Conservation (phyloP, 2,329 filamentous ascomycete species). For the Exophiala sideris region DNA sequence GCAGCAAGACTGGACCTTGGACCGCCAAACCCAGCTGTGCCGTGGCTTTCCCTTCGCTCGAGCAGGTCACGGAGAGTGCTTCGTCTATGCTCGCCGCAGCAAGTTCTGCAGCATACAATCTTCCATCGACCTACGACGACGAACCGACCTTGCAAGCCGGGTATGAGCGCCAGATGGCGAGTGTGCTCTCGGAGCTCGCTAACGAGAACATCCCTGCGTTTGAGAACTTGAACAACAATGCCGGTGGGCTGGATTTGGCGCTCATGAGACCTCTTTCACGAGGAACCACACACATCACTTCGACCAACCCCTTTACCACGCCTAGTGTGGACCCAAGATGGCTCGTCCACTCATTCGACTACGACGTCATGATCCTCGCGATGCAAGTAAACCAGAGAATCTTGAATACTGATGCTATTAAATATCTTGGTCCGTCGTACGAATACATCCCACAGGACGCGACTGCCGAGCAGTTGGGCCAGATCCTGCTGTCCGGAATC, state of each 20-base stretch:
- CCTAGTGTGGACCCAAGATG: slow-evolving; percentile 47
- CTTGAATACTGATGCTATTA: slow-evolving; percentile 20
- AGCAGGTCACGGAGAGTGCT: slow-evolving; percentile 25
- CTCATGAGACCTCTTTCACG: slow-evolving; percentile 36
- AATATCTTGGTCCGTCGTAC: slow-evolving; percentile 10
- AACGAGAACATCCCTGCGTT: slow-evolving; percentile 16
- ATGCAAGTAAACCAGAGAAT: slow-evolving; percentile 29
- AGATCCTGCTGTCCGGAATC: slow-evolving; percentile 5
- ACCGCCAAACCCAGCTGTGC: slow-evolving; percentile 31
- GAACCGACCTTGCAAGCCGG: slow-evolving; percentile 7
- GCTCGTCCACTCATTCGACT: slow-evolving; percentile 43
- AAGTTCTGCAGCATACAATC: background rate
- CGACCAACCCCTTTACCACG: slow-evolving; percentile 32
- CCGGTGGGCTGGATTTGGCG: slow-evolving; percentile 18
- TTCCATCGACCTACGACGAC: slow-evolving; percentile 15
- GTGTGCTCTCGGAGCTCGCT: background rate
- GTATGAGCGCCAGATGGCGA: background rate
- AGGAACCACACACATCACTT: slow-evolving; percentile 41
- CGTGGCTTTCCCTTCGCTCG: slow-evolving; percentile 30
- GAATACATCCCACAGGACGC: background rate
- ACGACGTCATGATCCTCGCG: slow-evolving; percentile 38
- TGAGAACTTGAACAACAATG: slow-evolving; percentile 26
- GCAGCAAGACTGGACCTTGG: slow-evolving; percentile 27
- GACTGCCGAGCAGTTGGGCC: slow-evolving; percentile 2
- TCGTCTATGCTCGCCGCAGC: background rate